phyloP scores from a whole-genome alignment of 441 rosid genomes.

The Cnidoscolus chayamansa region DNA sequence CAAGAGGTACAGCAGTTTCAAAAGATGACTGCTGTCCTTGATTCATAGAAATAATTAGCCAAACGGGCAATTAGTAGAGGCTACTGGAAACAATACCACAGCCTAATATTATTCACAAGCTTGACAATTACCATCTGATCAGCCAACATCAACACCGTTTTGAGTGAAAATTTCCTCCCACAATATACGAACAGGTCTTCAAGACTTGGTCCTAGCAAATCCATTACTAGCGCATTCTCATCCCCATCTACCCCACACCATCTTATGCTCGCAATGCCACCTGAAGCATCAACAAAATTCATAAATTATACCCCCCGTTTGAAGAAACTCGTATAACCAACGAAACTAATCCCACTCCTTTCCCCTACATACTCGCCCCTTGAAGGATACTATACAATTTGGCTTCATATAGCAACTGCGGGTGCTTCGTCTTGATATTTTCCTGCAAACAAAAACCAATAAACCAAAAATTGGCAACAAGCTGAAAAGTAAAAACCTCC shows the following conservation, averaged over 20 bases:
- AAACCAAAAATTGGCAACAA: not conserved
- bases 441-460: slow-evolving; percentile 39
- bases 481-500: too few species aligned
- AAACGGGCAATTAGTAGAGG: not conserved
- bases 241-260: slow-evolving; percentile 94
- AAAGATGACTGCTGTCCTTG: not conserved
- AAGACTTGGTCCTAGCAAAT: slow-evolving; percentile 88
- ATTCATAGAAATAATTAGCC: too few species aligned
- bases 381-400: slow-evolving; percentile 79
- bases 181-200: slow-evolving; percentile 73
- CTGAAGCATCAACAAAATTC: slow-evolving; percentile 36
- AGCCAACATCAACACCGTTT: slow-evolving; percentile 56
- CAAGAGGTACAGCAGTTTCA: not conserved
- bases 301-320: too few species aligned
- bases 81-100: not conserved
- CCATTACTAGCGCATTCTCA: slow-evolving; percentile 85
- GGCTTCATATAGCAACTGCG: slow-evolving; percentile 85
- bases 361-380: slow-evolving; percentile 66
- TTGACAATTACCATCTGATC: slow-evolving; percentile 47
- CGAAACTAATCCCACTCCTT: too few species aligned
- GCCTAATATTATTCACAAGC: not conserved
- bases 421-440: slow-evolving; percentile 72
- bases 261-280: slow-evolving; percentile 75
- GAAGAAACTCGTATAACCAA: too few species aligned
- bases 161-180: slow-evolving; percentile 52